Evolutionary conservation across 345 rosid species (phyloP).

Genomic region (Lepidium aucheri): DNA sequence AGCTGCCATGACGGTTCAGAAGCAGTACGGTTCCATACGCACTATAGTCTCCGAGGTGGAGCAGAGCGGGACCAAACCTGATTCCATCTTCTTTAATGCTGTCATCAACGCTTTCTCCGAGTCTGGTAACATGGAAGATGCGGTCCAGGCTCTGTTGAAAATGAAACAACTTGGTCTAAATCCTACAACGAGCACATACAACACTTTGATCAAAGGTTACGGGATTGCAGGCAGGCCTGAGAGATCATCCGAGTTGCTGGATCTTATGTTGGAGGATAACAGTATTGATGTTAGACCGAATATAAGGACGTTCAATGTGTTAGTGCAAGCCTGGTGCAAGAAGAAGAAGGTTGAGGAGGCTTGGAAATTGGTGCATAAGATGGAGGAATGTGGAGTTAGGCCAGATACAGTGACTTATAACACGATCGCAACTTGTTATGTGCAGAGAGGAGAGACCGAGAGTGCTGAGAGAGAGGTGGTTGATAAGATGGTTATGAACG

Average conservation of each 20-base stretch:
- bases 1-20: constrained; percentile 53
- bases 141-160: constrained; percentile 37
- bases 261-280: constrained; percentile 36
- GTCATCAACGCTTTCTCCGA: constrained; percentile 58
- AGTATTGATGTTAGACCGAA: constrained; percentile 36
- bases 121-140: constrained; percentile 52
- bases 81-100: constrained; percentile 48
- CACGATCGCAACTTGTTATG: constrained; percentile 53
- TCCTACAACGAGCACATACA: constrained; percentile 53
- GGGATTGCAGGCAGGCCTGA: constrained; percentile 52
- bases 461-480: constrained; percentile 37
- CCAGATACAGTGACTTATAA: constrained; percentile 55
- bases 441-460: constrained; percentile 41
- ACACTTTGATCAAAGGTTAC: constrained; percentile 57
- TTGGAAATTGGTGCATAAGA: constrained; percentile 45
- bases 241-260: constrained; percentile 44
- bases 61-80: constrained; percentile 38
- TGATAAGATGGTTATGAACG: constrained; percentile 38
- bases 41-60: constrained; percentile 44
- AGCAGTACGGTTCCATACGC: constrained; percentile 37
- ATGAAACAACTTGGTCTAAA: constrained; percentile 51
- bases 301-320: constrained; percentile 50
- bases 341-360: constrained; percentile 45
- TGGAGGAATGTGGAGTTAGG: constrained; percentile 41
- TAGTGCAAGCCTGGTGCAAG: constrained; percentile 62